Base-by-base conservation (phyloP, 2,329 filamentous ascomycete genomes). In the Ophiostoma tasmaniense region DNA sequence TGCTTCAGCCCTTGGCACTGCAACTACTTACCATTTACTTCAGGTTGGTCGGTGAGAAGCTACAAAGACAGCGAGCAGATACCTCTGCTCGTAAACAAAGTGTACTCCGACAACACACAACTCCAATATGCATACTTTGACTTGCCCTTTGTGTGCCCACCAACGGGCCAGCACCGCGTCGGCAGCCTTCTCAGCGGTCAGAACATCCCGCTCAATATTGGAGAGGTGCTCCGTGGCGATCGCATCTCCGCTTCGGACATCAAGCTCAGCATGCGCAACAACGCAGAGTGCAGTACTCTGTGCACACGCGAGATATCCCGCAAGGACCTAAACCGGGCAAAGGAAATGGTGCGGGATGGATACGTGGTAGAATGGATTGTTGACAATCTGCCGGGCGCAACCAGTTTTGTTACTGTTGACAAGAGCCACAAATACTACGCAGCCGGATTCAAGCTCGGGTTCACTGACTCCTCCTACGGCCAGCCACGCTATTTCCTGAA, bases 341-440 rank as follows among this genome's bases (percentile, higher is more conserved):
- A 85, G 73, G 83, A 93, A 71, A 80, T 96, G 75, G 89, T 96
- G 52, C 85, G 85, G 71, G 86, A 93, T 67, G 91, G 90, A 45
- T 96, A 95, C 77, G 88, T 95, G n/a, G 89, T 89, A 1, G 92
- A 96, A 78, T 96, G 92, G 93, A 96, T 96, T 73, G 90, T 95
- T 72, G 92, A 97, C 78, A 96, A 96, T 75, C 83, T 97, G 11
- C 92, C 93, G 1, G 92, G 92, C 7, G 92, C 92, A 45, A 96
- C 92, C 10, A 93, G 89, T 77, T 96, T 96, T 75, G 90, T 95
- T 35, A 94, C 91, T 0, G 89, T 91, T 45, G 92, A 96, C 78
- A 92, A 92, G 80, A 88, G 85, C 64, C 85, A 87, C 74, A 96
- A 93, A 78, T 96, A 96, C 81, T 96, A 96, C 77, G 90, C 92